These are phyloP conservation scores for Lagenidium sp. DNA, from an alignment of 352 stramenopile species.

Conservation along the genomic window DNA sequence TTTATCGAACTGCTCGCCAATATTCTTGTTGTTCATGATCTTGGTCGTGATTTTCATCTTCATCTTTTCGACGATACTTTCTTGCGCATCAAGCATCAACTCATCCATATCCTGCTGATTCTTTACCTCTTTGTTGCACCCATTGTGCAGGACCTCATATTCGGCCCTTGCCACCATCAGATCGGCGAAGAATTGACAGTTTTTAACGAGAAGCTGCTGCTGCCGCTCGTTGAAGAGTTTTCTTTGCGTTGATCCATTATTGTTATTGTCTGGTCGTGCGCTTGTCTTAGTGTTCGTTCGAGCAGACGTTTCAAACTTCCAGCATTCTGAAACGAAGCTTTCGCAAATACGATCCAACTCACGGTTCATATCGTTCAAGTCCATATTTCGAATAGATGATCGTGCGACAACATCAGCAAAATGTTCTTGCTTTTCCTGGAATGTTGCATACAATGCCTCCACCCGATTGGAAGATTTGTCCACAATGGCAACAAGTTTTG, in stretches of 20 bases:
- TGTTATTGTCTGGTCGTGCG: conserved; percentile 25
- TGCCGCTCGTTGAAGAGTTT: conserved; percentile 81
- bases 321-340: conserved; percentile 75
- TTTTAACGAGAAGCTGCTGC: conserved; percentile 63
- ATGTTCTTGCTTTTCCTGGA: conserved; percentile 75
- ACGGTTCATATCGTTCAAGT: conserved; percentile 64
- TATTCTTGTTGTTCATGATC: conserved; percentile 89
- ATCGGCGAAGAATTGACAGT: conserved; percentile 78
- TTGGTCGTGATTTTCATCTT: conserved; percentile 70
- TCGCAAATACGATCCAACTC: conserved; percentile 75
- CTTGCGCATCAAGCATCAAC: conserved; percentile 60
- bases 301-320: conserved; percentile 81
- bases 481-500: conserved; percentile 55
- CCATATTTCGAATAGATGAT: conserved; percentile 79
- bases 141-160: conserved; percentile 60
- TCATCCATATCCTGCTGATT: conserved; percentile 18
- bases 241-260: conserved; percentile 21
- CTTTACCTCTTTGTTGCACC: conserved; percentile 52
- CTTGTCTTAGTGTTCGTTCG: conserved; percentile 41
- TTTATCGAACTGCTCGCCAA: conserved; percentile 83
- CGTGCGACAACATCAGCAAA: conserved; percentile 69
- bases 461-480: conserved; percentile 78
- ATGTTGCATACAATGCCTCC: conserved; percentile 69
- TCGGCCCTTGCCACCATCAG: conserved; percentile 66
- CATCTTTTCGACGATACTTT: conserved; percentile 59